Evolutionary conservation across 441 rosid genomes (phyloP), one percentile per base, ranked within the genome.

Genomic region (Erodium texanum): DNA sequence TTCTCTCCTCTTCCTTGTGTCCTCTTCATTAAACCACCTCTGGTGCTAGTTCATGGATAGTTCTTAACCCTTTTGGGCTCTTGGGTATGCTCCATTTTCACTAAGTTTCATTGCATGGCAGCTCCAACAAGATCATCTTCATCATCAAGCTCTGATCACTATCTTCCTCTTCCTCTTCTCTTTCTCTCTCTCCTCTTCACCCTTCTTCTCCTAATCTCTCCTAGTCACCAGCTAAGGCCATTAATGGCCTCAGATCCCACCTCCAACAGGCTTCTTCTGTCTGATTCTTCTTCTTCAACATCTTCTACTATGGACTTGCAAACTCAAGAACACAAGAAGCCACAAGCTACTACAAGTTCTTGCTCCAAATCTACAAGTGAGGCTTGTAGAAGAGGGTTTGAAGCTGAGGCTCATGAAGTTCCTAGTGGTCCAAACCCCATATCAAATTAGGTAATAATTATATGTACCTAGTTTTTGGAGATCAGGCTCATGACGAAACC

Each of bases 381-480:
- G n/a, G n/a, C 52, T 62, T 75, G 66, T 50, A 77, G 66, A 14
- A 66, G 69, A 23, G 68, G 79, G 69, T 79, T 85, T 70, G 83
- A 80, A 68, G 88, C 76, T 23, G 78, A 72, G 14, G 92, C 84
- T n/a, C 98, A 92, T 76, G 93, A 89, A 71, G 96, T 92, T 73
- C 98, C 98, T 0, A 92, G 98, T 61, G 98, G 96, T 65, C 98
- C 98, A 64, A 90, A 92, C 82, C 98, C 98, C 65, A 90, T 92
- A 75, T 90, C 98, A 15, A 90, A 92, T 80, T 80, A 74, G 81
- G 80, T 81, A 74, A 75, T 62, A n/a, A 10, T 0, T 7, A 7
- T 38, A 38, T 7, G 1, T 38, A 38, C 2, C 29, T 27, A 27
- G 29, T 1, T 27, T 27, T 27, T 27, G 29, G 29, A 27, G 29